Evolutionary conservation across 768 basidiomycete species (phyloP), one percentile per base, ranked within the genome.

Genomic region (Psilocybe cyanescens): DNA sequence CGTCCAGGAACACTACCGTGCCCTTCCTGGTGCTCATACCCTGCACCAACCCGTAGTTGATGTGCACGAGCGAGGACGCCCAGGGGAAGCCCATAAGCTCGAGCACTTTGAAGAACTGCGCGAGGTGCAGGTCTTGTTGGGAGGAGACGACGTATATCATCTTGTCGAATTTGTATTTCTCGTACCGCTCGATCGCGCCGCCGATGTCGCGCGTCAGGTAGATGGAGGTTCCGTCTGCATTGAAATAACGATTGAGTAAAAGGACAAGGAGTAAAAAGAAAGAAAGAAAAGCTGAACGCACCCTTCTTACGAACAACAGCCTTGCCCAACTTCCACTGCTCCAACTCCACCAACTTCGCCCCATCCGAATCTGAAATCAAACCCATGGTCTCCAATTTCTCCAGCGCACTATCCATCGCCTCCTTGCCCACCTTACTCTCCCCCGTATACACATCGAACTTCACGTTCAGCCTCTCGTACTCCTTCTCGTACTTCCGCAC

Each of bases 1-100:
- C 86, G 68, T 97, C 88, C 31, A 99, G 79, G 84, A 98, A 98
- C 53, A 97, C 95, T 48, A 93, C 96, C 0, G 94, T 98, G 37
- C 95, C 95, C 75, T 89, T 94, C 33, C 92, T 86, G 24, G 93
- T 94, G 74, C 89, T 95, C 97, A 99, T 99, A 59, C 97, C 97
- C 57, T 86, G 88, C 19, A 99, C 95, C 62, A 97, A 78, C 16
- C 94, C 93, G 67, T 91, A 95, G 77, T 95, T 97, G 75, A 98
- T 80, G 74, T 98, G 97, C 71, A 92, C 82, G 47, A 98, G 83
- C 37, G 77, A 78, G 62, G 86, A 81, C 0, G 96, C 95, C 91
- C 92, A 98, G 0, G 89, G 85, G 77, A 91, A 91, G 3, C 86
- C 86, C 92, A 99, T 95, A 41, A 97, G 81, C 60, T 92, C 83